Base-by-base conservation (phyloP, 768 basidiomycete genomes). In the Mycena chlorophos region DNA sequence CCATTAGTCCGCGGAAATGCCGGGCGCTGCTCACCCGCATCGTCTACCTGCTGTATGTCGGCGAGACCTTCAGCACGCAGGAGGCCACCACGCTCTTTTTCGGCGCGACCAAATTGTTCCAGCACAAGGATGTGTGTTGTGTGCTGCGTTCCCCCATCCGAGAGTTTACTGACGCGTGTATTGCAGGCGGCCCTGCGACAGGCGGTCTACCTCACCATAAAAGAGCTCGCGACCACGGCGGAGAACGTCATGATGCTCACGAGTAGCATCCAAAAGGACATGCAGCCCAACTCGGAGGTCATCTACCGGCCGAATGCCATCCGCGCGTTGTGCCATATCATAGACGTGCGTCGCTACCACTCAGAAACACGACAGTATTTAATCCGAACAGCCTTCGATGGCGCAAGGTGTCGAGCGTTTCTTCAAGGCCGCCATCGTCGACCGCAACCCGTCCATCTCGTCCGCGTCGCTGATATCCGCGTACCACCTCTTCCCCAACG, bases 231-330 rank as follows among this genome's bases (percentile, higher is more conserved):
- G 26, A 86, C 84, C 30, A 88, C 89, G n/a, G 93, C 97, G 16
- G 94, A 99, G 72, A 96, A 98, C 78, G 94, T 98, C 26, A 97
- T 99, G 64, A 99, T 99, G 94, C 95, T 98, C 59, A 99, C 97
- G 10, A 91, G 88, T 71, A 97, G 94, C 66, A 98, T 99, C 71
- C 97, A 97, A 95, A 98, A 98, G 78, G 97, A 99, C 68, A 99
- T 98, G 94, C 97, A 99, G 67, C 90, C 95, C 52, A 98, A 97
- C 69, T 88, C 94, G 47, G 97, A 99, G 73, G 96, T 98, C 66
- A 94, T 99, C 58, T 99, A 99, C 73, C 83, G 97, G 52, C 92
- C 97, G 28, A 99, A 99, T 71, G 90, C 97, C 16, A 99, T 98
- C 64, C 86, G 97, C 61, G 95, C 96, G 5, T 78, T 99, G 5